Conservation (phyloP, 2,329 filamentous ascomycete species). For the Botryotinia narcissicola region DNA sequence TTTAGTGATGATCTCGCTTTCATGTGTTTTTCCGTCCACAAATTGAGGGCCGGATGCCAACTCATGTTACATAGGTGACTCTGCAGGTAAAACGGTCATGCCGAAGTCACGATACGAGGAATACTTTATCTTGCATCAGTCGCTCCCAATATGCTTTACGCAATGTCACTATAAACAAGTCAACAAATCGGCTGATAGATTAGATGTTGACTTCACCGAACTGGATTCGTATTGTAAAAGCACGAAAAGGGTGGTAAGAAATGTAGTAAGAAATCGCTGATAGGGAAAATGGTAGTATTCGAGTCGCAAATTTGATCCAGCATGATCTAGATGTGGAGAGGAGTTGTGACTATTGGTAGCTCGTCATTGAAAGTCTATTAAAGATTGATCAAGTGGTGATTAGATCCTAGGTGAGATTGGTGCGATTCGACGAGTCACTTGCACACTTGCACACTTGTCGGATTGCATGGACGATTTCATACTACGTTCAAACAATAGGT, state of each 20-base stretch:
- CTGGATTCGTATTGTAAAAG: neutral
- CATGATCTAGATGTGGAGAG: neutral
- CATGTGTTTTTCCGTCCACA: slow-evolving; percentile 13
- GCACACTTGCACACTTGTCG: neutral
- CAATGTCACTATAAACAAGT: slow-evolving; percentile 10
- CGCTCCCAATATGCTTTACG: neutral
- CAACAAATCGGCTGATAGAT: slow-evolving; percentile 8
- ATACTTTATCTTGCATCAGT: neutral
- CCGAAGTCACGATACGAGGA: slow-evolving; percentile 11
- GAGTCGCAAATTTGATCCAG: neutral
- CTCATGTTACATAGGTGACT: neutral
- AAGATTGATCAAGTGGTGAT: neutral
- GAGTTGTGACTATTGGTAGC: neutral
- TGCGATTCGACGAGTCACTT: neutral
- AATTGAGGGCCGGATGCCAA: neutral
- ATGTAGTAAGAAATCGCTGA: neutral
- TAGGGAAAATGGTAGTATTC: neutral
- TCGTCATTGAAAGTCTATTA: neutral
- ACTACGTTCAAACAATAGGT: neutral
- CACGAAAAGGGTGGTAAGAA: neutral
- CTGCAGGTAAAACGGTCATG: neutral
- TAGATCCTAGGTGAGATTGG: slow-evolving; percentile 1
- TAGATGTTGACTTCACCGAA: neutral
- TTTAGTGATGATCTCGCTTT: neutral
- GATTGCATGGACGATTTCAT: neutral